A percentile compares a stretch with the other conserved stretches of the same genome.
Evolutionary conservation across 1,284 basidiomycete species (phyloP).

Genomic region (Bondarzewia mesenterica): DNA sequence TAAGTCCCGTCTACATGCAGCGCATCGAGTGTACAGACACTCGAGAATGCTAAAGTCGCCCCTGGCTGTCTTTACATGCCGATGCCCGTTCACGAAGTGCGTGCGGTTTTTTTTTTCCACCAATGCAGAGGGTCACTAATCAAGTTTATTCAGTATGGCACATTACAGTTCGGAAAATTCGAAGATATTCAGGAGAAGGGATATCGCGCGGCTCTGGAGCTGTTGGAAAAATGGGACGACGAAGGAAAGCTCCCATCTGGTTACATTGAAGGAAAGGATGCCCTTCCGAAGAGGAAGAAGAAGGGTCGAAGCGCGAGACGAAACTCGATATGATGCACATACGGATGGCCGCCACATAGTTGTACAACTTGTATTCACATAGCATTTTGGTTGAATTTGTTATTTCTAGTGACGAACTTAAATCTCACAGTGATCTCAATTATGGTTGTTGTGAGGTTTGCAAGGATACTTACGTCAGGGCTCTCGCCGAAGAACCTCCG

Average conservation of each 20-base stretch:
- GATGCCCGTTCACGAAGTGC: constrained; percentile 88
- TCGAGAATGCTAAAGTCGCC: constrained; percentile 89
- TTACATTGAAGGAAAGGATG: constrained; percentile 48
- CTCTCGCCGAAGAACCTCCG: too few species aligned
- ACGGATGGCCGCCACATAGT: neutral
- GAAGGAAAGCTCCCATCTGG: constrained; percentile 76
- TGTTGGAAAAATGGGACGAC: constrained; percentile 74
- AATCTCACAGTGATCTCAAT: too few species aligned
- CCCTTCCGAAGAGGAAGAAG: constrained; percentile 38
- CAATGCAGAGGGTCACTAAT: neutral
- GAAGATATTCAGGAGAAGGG: constrained; percentile 84
- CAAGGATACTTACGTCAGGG: too few species aligned
- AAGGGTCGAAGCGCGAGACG: constrained; percentile 70
- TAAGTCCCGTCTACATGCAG: constrained; percentile 30
- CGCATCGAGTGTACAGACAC: constrained; percentile 90
- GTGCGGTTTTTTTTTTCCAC: constrained; percentile 14
- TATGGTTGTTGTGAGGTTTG: too few species aligned
- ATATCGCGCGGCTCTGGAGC: constrained; percentile 66
- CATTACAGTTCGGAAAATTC: constrained; percentile 73
- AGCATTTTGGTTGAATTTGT: too few species aligned
- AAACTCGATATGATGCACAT: constrained; percentile 55
- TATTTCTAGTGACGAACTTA: too few species aligned
- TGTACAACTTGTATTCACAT: too few species aligned
- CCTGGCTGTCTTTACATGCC: constrained; percentile 88
- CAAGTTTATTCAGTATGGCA: constrained; percentile 51